These are phyloP conservation scores for Trichomonascaceae sp. DNA, from an alignment of 1,139 yeast species.

Conservation along the genomic window DNA sequence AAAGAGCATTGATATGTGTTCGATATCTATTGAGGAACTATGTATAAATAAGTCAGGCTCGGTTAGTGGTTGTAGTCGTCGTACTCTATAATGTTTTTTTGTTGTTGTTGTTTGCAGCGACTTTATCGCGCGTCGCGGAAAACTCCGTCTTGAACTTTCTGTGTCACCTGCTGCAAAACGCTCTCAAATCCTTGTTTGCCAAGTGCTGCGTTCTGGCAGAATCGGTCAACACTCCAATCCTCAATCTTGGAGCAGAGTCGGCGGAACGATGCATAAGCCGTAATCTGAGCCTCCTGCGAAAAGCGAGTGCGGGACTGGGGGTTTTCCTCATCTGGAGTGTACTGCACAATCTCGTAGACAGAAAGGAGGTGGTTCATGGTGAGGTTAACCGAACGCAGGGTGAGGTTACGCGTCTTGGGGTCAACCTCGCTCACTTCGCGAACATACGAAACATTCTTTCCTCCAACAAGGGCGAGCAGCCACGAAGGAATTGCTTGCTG, in stretches of 20 bases:
- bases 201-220: constrained; percentile 70
- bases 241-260: constrained; percentile 72
- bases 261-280: constrained; percentile 64
- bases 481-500: constrained; percentile 79
- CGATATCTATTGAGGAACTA: no score
- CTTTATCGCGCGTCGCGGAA: constrained; percentile 15
- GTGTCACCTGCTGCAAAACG: constrained; percentile 45
- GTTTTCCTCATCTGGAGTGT: constrained; percentile 49
- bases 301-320: constrained; percentile 46
- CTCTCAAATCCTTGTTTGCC: constrained; percentile 79
- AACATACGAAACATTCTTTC: constrained; percentile 61
- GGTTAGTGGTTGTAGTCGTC: no score
- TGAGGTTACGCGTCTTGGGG: constrained; percentile 45
- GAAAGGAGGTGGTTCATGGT: constrained; percentile 66
- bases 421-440: constrained; percentile 86
- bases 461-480: constrained; percentile 65
- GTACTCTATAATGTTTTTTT: no score
- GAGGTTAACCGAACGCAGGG: constrained; percentile 75
- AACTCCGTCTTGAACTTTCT: constrained; percentile 26
- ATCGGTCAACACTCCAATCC: constrained; percentile 84
- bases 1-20: no score
- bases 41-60: no score
- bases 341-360: constrained; percentile 77
- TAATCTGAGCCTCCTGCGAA: constrained; percentile 73
- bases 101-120: no score